Evolutionary conservation across 2,329 filamentous ascomycete genomes (phyloP).

Genomic region (Aureobasidium sp.): DNA sequence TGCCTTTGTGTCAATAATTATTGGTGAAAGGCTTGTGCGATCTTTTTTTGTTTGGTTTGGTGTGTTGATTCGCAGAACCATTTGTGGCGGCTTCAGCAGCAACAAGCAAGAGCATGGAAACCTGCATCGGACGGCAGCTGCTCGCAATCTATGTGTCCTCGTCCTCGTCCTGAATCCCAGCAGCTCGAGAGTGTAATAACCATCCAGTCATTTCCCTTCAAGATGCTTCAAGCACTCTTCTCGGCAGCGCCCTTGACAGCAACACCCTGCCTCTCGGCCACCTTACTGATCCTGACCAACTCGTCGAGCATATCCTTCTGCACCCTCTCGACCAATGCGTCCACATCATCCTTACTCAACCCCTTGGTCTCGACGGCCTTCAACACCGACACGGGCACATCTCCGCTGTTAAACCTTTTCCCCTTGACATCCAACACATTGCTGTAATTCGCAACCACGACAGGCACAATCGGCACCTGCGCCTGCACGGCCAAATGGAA

Average conservation of each 20-base stretch:
- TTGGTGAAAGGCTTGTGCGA: too few relatives aligned
- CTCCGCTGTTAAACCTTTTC: conserved; percentile 36
- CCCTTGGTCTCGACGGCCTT: conserved; percentile 71
- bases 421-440: conserved; percentile 41
- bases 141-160: too few relatives aligned
- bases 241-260: background rate
- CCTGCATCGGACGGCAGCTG: too few relatives aligned
- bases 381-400: conserved; percentile 62
- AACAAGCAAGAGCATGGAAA: too few relatives aligned
- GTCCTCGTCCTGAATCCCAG: too few relatives aligned
- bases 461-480: conserved; percentile 83
- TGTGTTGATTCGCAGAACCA: too few relatives aligned
- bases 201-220: too few relatives aligned
- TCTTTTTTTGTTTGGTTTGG: too few relatives aligned
- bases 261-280: conserved; percentile 20
- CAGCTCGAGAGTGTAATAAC: too few relatives aligned
- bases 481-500: conserved; percentile 95
- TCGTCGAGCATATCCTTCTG: conserved; percentile 68
- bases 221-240: conserved; percentile 6
- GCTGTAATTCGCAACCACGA: conserved; percentile 50
- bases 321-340: conserved; percentile 60
- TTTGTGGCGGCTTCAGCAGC: too few relatives aligned
- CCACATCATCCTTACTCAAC: conserved; percentile 69
- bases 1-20: too few relatives aligned
- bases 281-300: conserved; percentile 36